Evolutionary conservation across 2,329 filamentous ascomycete genomes (phyloP), one percentile per base, ranked within the genome.

Genomic region (Pestalotiopsis sp.): DNA sequence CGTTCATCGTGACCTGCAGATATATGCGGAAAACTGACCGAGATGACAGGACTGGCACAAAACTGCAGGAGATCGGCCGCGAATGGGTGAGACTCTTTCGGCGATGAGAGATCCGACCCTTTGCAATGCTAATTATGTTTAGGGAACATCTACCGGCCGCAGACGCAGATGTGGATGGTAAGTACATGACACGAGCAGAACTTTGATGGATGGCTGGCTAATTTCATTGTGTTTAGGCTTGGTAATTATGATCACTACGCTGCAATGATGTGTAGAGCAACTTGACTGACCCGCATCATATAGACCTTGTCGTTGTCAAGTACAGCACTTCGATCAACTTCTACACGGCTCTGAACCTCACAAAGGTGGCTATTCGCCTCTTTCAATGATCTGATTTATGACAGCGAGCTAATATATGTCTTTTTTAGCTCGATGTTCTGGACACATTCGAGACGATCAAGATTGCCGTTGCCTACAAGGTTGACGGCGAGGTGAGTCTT

Each of bases 361-460:
- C 86, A 14, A 90, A 88, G 74, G 69, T 72, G 39, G 20, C 39
- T 52, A n/a, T 38, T n/a, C 12, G 6, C n/a, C 25, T 31, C 52
- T 36, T 4, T 7, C 13, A 12, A 17, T 23, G n/a, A 17, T 25
- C 9, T 58, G 4, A 20, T 38, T 9, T n/a, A 13, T 20, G 61
- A 25, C 13, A 38, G 56, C 52, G 52, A 66, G 17, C 78, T 84
- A 76, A 85, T 85, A 77, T 80, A 36, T 36, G 31, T 36, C 31
- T 36, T 31, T 67, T 85, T 17, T 70, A 89, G 80, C 85, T 93
- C 25, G 91, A 93, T 74, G 86, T 94, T 49, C 85, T 94, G 17
- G 92, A 94, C 77, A 88, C 88, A 39, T 94, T 97, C 78, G 84
- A 88, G 11, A 90, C 89, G 75, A 87, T 97, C 81, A 92, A 94